Evolutionary conservation across 1,139 yeast genomes (phyloP), one percentile per base, ranked within the genome.

Genomic region (Wickerhamomyces sp.): DNA sequence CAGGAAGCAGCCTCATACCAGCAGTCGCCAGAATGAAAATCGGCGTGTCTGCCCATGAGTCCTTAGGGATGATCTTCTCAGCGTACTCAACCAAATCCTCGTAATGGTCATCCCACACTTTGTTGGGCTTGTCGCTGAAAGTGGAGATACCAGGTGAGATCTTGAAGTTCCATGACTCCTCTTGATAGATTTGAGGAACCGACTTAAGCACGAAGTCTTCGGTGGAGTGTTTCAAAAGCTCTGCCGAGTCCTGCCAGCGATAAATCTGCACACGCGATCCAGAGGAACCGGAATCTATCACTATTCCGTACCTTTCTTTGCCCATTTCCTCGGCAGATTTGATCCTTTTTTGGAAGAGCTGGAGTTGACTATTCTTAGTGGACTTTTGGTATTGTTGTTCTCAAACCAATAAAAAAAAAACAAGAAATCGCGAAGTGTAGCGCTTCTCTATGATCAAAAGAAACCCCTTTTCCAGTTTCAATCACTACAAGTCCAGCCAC

Each of bases 271-370:
- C 64, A 37, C 94, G 61, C 2, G 89, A 81, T 2, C 94, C 94
- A 0, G 89, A 81, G 0, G 91, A 81, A 1, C 94, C 94, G 1
- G 91, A 78, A 57, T 84, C 94, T 2, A 84, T 68, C 14, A 82
- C 89, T 17, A 84, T 75, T 31, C 91, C 91, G 58, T 78, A 83
- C 25, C 58, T 50, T 22, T 53, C 40, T 22, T 39, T 44, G 26
- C 32, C 35, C 39, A 30, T 36, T 14, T 5, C 24, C 7, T 30
- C 15, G n/a, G n/a, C n/a, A n/a, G n/a, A n/a, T n/a, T n/a, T n/a
- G n/a, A n/a, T n/a, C n/a, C n/a, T n/a, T n/a, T n/a, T n/a, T n/a
- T 10, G 12, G 5, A 15, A 24, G 13, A 24, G n/a, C n/a, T n/a
- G n/a, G n/a, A n/a, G n/a, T n/a, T n/a, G n/a, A n/a, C n/a, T n/a